These are phyloP conservation scores for Jacaranda copaia DNA, from an alignment of 257 asterid species.

Conservation along the genomic window DNA sequence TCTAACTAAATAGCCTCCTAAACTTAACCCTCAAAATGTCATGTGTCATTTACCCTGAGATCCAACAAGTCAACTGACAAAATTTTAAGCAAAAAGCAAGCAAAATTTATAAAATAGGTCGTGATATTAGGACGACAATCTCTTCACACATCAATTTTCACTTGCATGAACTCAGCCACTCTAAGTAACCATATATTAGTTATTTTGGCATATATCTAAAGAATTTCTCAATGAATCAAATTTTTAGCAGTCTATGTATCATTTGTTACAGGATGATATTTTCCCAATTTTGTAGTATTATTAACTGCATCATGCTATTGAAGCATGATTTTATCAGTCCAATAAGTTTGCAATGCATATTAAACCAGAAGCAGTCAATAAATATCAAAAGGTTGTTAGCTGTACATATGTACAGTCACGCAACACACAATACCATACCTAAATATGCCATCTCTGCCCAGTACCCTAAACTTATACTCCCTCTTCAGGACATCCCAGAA, in stretches of 20 bases:
- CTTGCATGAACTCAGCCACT: slow-evolving; percentile 2
- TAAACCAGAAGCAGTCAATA: background rate
- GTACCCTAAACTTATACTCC: slow-evolving; percentile 2
- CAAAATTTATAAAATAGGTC: background rate
- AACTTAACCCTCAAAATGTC: slow-evolving; percentile 21
- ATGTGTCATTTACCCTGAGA: background rate
- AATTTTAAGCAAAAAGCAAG: background rate
- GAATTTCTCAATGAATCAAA: slow-evolving; percentile 21
- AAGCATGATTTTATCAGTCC: background rate
- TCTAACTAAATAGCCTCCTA: background rate
- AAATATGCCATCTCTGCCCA: slow-evolving; percentile 9
- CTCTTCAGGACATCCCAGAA: background rate
- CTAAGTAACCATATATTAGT: background rate
- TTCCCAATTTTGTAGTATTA: background rate
- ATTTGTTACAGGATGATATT: slow-evolving; percentile 1
- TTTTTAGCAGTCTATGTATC: background rate
- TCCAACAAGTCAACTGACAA: slow-evolving; percentile 1
- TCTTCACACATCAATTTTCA: background rate
- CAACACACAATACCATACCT: background rate
- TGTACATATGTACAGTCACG: too few relatives aligned
- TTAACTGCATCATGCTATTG: background rate
- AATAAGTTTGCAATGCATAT: background rate
- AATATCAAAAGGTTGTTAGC: slow-evolving; percentile 13
- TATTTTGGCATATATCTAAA: slow-evolving; percentile 18
- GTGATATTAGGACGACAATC: slow-evolving; percentile 4